Percentiles rank a stretch among this genome's conserved stretches.
phyloP scores from a whole-genome alignment of 352 stramenopile species.

The Pythium sp. region DNA sequence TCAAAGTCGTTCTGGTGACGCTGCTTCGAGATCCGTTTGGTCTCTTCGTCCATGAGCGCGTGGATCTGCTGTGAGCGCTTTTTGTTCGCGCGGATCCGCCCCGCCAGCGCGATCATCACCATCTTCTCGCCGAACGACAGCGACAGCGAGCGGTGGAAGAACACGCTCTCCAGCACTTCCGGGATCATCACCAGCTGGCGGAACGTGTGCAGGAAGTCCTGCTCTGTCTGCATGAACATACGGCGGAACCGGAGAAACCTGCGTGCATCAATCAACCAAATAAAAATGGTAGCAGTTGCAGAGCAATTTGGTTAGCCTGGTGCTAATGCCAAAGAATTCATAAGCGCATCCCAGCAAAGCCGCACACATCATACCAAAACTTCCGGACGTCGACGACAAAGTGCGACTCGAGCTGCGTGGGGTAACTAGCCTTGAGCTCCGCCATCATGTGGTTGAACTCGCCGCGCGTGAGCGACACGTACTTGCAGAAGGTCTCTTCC shows the following conservation, averaged over 20 bases:
- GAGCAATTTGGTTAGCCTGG: background rate
- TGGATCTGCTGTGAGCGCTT: constrained; percentile 17
- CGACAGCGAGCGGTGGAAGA: constrained; percentile 19
- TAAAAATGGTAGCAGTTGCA: background rate
- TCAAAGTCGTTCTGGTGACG: constrained; percentile 21
- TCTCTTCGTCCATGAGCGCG: constrained; percentile 19
- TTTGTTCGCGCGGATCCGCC: constrained; percentile 14
- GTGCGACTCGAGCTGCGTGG: constrained; percentile 21
- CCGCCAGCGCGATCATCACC: constrained; percentile 8
- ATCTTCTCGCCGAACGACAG: constrained; percentile 8
- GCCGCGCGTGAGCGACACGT: constrained; percentile 16
- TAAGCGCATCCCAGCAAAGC: background rate
- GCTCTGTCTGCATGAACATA: constrained; percentile 16
- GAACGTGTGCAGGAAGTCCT: constrained; percentile 26
- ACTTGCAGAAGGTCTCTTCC: constrained; percentile 16
- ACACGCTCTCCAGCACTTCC: constrained; percentile 24
- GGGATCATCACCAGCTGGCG: constrained; percentile 29
- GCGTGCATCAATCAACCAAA: background rate
- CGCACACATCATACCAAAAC: constrained; percentile 16
- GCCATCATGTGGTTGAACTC: constrained; percentile 21
- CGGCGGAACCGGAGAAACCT: constrained; percentile 24
- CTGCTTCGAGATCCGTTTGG: constrained; percentile 11
- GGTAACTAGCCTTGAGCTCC: constrained; percentile 19
- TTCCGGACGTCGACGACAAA: constrained; percentile 25
- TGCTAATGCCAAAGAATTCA: background rate